These are phyloP conservation scores for Aquilaria yunnanensis DNA, from an alignment of 345 rosid genomes.

Conservation along the genomic window DNA sequence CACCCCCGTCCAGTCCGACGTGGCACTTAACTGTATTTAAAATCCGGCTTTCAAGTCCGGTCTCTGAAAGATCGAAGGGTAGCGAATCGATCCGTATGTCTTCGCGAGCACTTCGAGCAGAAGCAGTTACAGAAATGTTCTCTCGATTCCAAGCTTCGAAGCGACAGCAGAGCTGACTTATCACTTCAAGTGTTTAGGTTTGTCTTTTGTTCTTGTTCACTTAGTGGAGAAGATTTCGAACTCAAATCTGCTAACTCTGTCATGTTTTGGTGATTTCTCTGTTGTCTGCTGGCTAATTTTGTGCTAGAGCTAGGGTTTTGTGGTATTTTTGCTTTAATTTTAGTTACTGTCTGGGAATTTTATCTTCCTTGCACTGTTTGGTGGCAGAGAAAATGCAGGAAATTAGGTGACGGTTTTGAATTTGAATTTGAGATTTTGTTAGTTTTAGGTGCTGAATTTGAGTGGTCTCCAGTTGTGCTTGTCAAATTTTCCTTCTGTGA, in stretches of 20 bases:
- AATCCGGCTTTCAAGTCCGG: conserved; percentile 72
- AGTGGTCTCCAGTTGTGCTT: not conserved
- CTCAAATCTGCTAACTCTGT: not conserved
- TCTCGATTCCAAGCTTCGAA: not conserved
- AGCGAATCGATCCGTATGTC: conserved; percentile 1
- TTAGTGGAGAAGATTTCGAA: not conserved
- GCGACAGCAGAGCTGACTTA: conserved; percentile 5
- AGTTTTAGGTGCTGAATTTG: conserved; percentile 1
- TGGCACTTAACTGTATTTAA: conserved; percentile 60
- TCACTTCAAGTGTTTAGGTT: conserved; percentile 19
- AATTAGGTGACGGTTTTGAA: conserved; percentile 1
- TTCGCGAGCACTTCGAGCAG: not conserved
- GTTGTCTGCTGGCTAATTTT: not conserved
- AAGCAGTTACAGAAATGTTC: no score
- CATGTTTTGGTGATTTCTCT: not conserved
- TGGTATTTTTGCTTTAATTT: not conserved
- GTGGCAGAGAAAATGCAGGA: conserved; percentile 13
- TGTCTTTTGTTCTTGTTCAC: not conserved
- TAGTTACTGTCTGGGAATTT: not conserved
- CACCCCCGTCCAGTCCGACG: conserved; percentile 19
- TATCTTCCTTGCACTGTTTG: conserved; percentile 8
- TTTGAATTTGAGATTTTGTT: conserved; percentile 4
- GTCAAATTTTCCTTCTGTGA: no score
- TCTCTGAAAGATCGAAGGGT: not conserved
- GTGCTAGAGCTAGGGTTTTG: conserved; percentile 7